phyloP scores from a whole-genome alignment of 805 yeast species.

The Schwanniomyces pseudopolymorphus region DNA sequence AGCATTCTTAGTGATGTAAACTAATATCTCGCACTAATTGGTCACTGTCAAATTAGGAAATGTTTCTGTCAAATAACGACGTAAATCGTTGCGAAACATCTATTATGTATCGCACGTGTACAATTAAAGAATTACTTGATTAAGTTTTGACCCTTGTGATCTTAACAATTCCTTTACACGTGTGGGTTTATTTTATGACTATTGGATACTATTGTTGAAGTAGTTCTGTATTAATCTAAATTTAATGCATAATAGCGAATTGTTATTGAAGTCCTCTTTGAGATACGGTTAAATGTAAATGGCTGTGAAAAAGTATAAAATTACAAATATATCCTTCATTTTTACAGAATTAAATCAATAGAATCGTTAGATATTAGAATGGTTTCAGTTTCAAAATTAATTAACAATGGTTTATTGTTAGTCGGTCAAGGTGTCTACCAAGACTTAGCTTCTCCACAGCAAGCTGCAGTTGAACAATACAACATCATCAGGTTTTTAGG shows the following conservation, averaged over 20 bases:
- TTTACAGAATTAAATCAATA: not conserved
- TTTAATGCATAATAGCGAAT: not conserved
- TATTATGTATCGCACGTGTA: not conserved
- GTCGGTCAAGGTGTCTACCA: constrained; percentile 24
- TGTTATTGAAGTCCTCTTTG: not conserved
- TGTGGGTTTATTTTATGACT: not conserved
- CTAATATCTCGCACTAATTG: not conserved
- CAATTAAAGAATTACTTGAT: not conserved
- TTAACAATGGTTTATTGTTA: constrained; percentile 30
- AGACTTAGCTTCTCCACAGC: constrained; percentile 39
- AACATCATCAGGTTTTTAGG: constrained; percentile 52
- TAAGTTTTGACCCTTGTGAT: not conserved
- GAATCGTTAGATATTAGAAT: constrained; percentile 8
- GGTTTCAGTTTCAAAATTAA: constrained; percentile 29
- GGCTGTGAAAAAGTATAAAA: not conserved
- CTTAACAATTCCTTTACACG: not conserved
- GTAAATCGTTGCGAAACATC: not conserved
- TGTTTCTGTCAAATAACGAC: not conserved
- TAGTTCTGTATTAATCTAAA: not conserved
- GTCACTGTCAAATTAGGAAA: not conserved
- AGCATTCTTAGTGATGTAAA: too few relatives aligned
- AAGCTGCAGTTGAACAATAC: constrained; percentile 42
- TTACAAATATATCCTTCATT: not conserved
- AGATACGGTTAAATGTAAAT: not conserved
- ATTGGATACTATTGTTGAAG: not conserved